These are phyloP conservation scores for Polytolypa hystricis DNA, from an alignment of 2,329 filamentous ascomycete species.

Conservation along the genomic window DNA sequence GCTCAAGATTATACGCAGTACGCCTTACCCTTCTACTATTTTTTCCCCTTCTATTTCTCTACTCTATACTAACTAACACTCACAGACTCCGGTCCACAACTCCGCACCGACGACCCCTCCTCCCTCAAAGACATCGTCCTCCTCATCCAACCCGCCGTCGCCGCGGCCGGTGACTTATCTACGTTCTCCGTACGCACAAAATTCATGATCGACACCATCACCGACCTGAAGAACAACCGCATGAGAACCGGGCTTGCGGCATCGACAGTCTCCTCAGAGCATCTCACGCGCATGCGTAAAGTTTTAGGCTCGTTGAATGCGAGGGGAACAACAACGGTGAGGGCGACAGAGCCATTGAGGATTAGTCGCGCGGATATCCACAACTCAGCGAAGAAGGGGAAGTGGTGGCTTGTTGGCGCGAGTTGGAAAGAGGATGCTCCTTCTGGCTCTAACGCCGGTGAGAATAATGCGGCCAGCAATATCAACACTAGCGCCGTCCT, in stretches of 20 bases:
- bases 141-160: constrained; percentile 61
- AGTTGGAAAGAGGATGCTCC: constrained; percentile 54
- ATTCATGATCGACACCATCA: constrained; percentile 96
- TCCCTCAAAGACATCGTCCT: constrained; percentile 80
- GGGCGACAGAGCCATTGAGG: constrained; percentile 68
- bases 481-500: background rate
- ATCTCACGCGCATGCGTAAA: constrained; percentile 82
- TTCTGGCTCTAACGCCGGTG: too few relatives aligned
- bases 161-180: constrained; percentile 53
- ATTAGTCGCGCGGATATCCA: constrained; percentile 73
- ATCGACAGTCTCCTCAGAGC: constrained; percentile 64
- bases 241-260: constrained; percentile 64
- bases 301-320: constrained; percentile 66
- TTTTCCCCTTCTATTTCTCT: background rate
- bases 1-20: constrained; percentile 66
- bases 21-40: constrained; percentile 10
- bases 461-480: constrained; percentile 7
- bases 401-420: constrained; percentile 98
- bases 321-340: constrained; percentile 44
- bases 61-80: constrained; percentile 9
- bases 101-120: constrained; percentile 80
- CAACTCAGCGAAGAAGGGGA: constrained; percentile 74
- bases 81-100: constrained; percentile 59
- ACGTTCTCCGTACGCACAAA: constrained; percentile 78
- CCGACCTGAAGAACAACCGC: constrained; percentile 87